Conservation (phyloP, 495 filamentous ascomycete species). For the Talaromyces ruber region DNA sequence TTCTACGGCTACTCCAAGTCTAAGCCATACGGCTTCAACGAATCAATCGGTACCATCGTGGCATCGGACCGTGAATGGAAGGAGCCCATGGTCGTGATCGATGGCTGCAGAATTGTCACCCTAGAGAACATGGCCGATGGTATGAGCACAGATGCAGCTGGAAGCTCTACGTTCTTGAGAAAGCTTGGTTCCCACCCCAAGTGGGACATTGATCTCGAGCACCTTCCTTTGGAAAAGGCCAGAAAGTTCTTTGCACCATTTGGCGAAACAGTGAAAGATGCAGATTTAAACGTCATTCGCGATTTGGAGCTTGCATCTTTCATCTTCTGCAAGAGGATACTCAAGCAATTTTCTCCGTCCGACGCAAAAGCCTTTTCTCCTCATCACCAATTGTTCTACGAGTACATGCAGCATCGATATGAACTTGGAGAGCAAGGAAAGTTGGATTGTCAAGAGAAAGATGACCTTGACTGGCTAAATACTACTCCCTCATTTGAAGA, state of each 20-base stretch:
- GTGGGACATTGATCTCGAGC: not conserved
- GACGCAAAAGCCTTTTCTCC: not conserved
- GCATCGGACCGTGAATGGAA: not conserved
- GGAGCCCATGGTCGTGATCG: not conserved
- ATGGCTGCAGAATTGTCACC: not conserved
- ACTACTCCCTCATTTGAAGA: not conserved
- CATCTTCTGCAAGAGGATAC: not conserved
- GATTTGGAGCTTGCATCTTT: not conserved
- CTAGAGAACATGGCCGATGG: not conserved
- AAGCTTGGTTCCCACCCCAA: not conserved
- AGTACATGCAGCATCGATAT: not conserved
- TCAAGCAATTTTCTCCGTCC: not conserved
- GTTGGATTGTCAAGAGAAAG: not conserved
- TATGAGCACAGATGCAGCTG: not conserved
- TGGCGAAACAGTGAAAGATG: not conserved
- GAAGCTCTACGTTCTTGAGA: not conserved
- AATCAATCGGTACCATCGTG: slow-evolving; percentile 15
- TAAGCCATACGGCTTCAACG: slow-evolving; percentile 1
- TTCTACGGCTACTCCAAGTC: slow-evolving; percentile 15
- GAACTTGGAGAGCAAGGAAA: not conserved
- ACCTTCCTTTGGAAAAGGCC: not conserved
- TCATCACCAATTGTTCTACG: not conserved
- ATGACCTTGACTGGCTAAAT: not conserved
- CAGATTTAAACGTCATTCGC: not conserved
- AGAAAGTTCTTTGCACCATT: not conserved